Conservation (phyloP, 805 yeast species). For the Wickerhamiella kazuoi region DNA sequence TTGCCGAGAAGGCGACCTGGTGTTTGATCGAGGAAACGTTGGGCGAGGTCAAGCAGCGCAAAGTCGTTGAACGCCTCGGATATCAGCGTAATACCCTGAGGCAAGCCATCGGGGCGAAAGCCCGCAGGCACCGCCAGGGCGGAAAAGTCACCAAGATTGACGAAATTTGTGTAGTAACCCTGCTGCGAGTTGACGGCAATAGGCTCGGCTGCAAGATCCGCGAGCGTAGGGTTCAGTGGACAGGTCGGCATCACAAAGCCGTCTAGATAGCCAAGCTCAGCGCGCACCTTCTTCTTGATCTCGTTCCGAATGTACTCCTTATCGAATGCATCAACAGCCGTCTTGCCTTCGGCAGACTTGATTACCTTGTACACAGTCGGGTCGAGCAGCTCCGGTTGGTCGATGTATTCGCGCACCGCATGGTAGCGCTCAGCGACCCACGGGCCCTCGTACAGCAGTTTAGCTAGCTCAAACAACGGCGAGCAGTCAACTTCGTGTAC, state of each 20-base stretch:
- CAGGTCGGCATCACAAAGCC: constrained; percentile 83
- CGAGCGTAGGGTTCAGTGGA: constrained; percentile 76
- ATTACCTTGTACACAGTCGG: constrained; percentile 70
- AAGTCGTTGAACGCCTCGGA: constrained; percentile 73
- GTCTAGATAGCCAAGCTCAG: constrained; percentile 42
- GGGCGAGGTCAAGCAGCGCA: constrained; percentile 73
- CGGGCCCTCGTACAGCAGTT: constrained; percentile 88
- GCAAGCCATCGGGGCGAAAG: constrained; percentile 71
- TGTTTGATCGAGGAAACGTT: constrained; percentile 39
- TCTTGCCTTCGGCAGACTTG: constrained; percentile 54
- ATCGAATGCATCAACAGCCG: constrained; percentile 71
- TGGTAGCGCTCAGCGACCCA: constrained; percentile 95
- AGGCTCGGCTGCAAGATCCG: constrained; percentile 59
- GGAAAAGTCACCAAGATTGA: constrained; percentile 80
- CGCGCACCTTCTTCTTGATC: constrained; percentile 46
- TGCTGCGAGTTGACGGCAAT: constrained; percentile 69
- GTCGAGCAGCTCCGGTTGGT: constrained; percentile 63
- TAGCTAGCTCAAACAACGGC: constrained; percentile 64
- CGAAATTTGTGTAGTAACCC: constrained; percentile 97
- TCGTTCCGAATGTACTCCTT: constrained; percentile 77
- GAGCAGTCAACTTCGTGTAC: constrained; percentile 51
- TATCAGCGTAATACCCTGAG: constrained; percentile 76
- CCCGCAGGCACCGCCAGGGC: constrained; percentile 88
- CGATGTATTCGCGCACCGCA: constrained; percentile 54
- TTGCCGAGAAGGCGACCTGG: constrained; percentile 41